These are phyloP conservation scores for Hanseniaspora occidentalis DNA, from an alignment of 805 yeast genomes.

Conservation along the genomic window DNA sequence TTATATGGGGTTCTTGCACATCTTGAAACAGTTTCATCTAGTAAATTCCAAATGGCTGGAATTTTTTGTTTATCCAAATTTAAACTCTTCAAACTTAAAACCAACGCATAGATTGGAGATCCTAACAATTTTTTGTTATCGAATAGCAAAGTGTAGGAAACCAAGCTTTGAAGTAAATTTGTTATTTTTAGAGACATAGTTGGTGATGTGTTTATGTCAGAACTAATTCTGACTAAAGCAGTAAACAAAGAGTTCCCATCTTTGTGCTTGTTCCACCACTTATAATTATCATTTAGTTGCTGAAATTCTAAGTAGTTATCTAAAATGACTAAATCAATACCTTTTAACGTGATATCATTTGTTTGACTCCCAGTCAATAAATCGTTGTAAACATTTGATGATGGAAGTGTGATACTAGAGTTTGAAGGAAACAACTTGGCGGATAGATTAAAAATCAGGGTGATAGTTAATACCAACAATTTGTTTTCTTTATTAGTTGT, in stretches of 20 bases:
- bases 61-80: constrained; percentile 8
- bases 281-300: constrained; percentile 38
- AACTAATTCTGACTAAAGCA: constrained; percentile 43
- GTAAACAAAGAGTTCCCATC: constrained; percentile 53
- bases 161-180: constrained; percentile 35
- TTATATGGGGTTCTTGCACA: constrained; percentile 69
- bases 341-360: constrained; percentile 24
- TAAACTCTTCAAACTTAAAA: constrained; percentile 32
- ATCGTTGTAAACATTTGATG: constrained; percentile 26
- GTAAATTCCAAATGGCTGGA: constrained; percentile 40
- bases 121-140: constrained; percentile 30
- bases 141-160: constrained; percentile 43
- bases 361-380: constrained; percentile 16
- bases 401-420: constrained; percentile 20
- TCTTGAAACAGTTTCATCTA: constrained; percentile 70
- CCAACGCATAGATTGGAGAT: constrained; percentile 44
- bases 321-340: constrained; percentile 44
- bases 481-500: constrained; percentile 28
- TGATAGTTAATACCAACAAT: constrained; percentile 34
- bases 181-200: constrained; percentile 32
- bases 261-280: constrained; percentile 65
- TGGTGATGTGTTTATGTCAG: constrained; percentile 19
- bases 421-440: constrained; percentile 27
- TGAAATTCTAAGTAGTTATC: constrained; percentile 53
- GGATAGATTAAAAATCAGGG: constrained; percentile 32